Percentiles rank a stretch among this genome's conserved stretches.
phyloP scores from a whole-genome alignment of 805 yeast species.

The Middelhovenomyces tepae region DNA sequence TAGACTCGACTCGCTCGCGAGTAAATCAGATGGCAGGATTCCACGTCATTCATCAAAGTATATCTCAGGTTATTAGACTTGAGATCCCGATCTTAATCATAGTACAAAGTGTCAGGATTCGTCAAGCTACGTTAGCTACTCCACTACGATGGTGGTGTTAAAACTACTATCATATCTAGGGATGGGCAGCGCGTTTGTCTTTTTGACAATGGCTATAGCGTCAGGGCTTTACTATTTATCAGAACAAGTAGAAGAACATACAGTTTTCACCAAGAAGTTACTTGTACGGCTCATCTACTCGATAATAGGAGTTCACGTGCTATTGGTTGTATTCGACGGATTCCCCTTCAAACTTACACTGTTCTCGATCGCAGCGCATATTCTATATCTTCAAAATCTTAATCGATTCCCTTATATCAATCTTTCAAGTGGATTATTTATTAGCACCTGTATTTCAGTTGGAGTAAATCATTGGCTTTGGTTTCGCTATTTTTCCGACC shows the following conservation, averaged over 20 bases:
- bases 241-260: constrained; percentile 88
- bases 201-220: constrained; percentile 47
- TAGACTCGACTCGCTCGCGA: too few species aligned
- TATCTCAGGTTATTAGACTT: too few species aligned
- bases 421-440: constrained; percentile 60
- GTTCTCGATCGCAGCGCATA: constrained; percentile 64
- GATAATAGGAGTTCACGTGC: constrained; percentile 45
- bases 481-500: constrained; percentile 77
- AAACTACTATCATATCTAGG: constrained; percentile 1
- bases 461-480: constrained; percentile 76
- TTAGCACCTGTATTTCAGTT: constrained; percentile 64
- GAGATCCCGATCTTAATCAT: too few species aligned
- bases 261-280: constrained; percentile 71
- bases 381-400: constrained; percentile 68
- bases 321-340: constrained; percentile 63
- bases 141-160: background rate
- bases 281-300: constrained; percentile 54
- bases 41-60: too few species aligned
- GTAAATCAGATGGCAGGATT: too few species aligned
- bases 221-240: constrained; percentile 87
- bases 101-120: constrained; percentile 53
- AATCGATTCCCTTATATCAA: constrained; percentile 76
- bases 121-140: constrained; percentile 47
- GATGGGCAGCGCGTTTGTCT: constrained; percentile 15
- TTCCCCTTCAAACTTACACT: constrained; percentile 62